phyloP scores from a whole-genome alignment of 225 moss, liverwort and hornwort species.

The Marchantia paleacea region DNA sequence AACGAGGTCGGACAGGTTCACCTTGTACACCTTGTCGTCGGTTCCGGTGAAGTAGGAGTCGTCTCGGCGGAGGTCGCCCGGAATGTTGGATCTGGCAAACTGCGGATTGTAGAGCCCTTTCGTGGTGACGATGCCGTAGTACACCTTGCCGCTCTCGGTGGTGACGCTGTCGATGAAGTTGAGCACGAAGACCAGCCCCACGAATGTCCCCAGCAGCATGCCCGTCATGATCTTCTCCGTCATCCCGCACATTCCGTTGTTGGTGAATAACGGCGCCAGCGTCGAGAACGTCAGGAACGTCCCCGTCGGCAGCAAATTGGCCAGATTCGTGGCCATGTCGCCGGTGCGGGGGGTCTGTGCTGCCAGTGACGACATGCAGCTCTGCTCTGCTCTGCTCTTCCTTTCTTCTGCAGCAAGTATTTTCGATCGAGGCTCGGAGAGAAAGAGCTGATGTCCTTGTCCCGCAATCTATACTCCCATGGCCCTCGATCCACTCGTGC shows the following conservation, averaged over 20 bases:
- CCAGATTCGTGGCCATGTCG: constrained; percentile 34
- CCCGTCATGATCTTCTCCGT: constrained; percentile 56
- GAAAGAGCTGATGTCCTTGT: neutral
- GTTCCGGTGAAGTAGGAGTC: constrained; percentile 33
- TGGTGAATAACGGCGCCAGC: constrained; percentile 66
- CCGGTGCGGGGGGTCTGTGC: too few species aligned
- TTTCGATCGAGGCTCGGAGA: too few species aligned
- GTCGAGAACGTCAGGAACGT: constrained; percentile 61
- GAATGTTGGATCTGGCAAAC: constrained; percentile 24
- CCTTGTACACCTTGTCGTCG: constrained; percentile 8
- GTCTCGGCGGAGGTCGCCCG: neutral
- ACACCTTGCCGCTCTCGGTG: constrained; percentile 27
- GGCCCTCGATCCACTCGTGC: neutral
- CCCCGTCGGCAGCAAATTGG: constrained; percentile 66
- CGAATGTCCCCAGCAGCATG: constrained; percentile 45
- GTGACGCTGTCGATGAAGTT: constrained; percentile 67
- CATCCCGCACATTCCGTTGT: constrained; percentile 54
- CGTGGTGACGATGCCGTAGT: constrained; percentile 37
- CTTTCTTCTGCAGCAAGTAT: too few species aligned
- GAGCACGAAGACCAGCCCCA: constrained; percentile 33
- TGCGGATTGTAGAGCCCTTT: constrained; percentile 38
- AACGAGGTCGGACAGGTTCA: neutral
- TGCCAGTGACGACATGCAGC: neutral
- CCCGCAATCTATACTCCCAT: neutral
- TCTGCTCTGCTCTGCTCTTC: neutral